phyloP scores from a whole-genome alignment of 352 stramenopile genomes.

The Poterioochromonas sp. region DNA sequence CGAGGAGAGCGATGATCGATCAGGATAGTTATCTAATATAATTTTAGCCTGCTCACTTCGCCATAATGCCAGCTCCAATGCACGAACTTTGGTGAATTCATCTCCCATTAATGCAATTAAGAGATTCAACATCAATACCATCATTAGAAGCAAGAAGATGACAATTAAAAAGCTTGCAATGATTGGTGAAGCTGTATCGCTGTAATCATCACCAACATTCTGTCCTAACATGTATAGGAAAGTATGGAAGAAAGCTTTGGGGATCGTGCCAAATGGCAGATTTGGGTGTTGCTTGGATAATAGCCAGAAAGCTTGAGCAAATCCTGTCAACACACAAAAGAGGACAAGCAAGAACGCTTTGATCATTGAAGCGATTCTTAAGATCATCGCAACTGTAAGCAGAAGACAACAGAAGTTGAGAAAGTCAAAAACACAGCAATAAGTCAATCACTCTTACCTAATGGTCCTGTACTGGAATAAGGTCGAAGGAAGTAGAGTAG shows the following conservation, averaged over 20 bases:
- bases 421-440: background rate
- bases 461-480: background rate
- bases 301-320: constrained; percentile 26
- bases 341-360: background rate
- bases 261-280: constrained; percentile 34
- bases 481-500: constrained; percentile 27
- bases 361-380: constrained; percentile 5
- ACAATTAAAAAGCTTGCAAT: constrained; percentile 24
- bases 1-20: no score
- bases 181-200: background rate
- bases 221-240: constrained; percentile 39
- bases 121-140: constrained; percentile 41
- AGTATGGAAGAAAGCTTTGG: constrained; percentile 32
- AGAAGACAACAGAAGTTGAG: background rate
- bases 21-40: constrained; percentile 2
- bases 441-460: background rate
- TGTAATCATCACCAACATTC: background rate
- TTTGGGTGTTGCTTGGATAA: background rate
- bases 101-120: constrained; percentile 41
- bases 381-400: constrained; percentile 14
- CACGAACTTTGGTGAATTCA: background rate
- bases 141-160: constrained; percentile 36
- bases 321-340: constrained; percentile 4
- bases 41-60: background rate
- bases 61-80: background rate